Conservation (phyloP, 768 basidiomycete species). For the Auriculariales sp. region DNA sequence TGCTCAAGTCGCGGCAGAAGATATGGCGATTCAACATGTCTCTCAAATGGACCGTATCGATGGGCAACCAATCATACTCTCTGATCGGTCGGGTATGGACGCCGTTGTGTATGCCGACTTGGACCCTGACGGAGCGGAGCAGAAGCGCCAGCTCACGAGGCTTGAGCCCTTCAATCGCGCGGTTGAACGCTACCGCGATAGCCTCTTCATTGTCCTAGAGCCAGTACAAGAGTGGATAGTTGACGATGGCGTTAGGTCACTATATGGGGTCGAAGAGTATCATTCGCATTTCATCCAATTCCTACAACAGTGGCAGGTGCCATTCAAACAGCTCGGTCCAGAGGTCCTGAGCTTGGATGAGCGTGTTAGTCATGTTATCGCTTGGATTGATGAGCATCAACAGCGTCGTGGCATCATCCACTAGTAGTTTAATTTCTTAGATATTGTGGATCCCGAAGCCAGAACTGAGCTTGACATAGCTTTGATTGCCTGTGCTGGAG, state of each 20-base stretch:
- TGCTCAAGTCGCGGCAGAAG: conserved; percentile 36
- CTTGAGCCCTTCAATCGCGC: conserved; percentile 26
- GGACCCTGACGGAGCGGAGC: conserved; percentile 23
- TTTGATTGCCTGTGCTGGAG: too few relatives aligned
- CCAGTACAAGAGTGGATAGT: conserved; percentile 45
- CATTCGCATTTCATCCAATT: too few relatives aligned
- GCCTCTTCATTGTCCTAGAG: conserved; percentile 38
- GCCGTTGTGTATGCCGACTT: conserved; percentile 47
- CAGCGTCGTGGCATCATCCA: too few relatives aligned
- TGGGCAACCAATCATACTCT: conserved; percentile 30
- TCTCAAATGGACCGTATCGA: conserved; percentile 10
- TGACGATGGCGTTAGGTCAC: conserved; percentile 47
- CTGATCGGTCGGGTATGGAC: conserved; percentile 53
- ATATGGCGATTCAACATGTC: conserved; percentile 8
- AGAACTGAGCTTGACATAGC: too few relatives aligned
- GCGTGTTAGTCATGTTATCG: too few relatives aligned
- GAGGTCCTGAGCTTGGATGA: too few relatives aligned
- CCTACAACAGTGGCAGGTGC: too few relatives aligned
- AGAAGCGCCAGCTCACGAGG: conserved; percentile 18
- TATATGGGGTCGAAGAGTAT: conserved; percentile 19
- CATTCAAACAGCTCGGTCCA: too few relatives aligned
- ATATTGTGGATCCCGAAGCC: too few relatives aligned
- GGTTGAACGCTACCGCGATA: conserved; percentile 27
- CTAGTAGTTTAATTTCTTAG: too few relatives aligned
- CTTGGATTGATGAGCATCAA: too few relatives aligned